Percentiles rank a stretch among this genome's conserved stretches.
Evolutionary conservation across 306 rosid species (phyloP).

Genomic region (Prunus mongolica): DNA sequence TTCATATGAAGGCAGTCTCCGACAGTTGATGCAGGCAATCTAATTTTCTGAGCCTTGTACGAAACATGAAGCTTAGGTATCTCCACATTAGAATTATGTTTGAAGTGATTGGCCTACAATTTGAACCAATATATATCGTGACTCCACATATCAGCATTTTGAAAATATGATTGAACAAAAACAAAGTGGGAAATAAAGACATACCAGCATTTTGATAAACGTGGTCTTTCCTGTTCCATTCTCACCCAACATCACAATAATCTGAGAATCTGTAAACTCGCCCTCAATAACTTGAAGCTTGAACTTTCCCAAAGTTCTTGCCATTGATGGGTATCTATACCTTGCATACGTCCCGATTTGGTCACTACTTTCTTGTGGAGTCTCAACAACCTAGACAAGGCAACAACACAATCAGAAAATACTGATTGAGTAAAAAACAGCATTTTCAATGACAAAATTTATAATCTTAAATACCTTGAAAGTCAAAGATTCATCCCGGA

Average conservation of each 20-base stretch:
- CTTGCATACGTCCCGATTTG: conserved; percentile 87
- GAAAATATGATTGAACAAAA: not conserved
- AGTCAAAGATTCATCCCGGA: conserved; percentile 85
- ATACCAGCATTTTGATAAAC: conserved; percentile 97
- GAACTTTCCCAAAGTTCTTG: conserved; percentile 85
- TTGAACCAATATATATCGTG: not conserved
- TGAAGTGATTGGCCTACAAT: conserved; percentile 88
- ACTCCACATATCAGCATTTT: not conserved
- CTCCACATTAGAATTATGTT: conserved; percentile 66
- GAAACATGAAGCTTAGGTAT: conserved; percentile 96
- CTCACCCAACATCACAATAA: conserved; percentile 97
- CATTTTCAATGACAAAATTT: not conserved
- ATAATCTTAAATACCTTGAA: conserved; percentile 54
- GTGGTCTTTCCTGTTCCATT: conserved; percentile 99
- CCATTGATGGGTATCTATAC: conserved; percentile 86
- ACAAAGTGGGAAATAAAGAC: not conserved
- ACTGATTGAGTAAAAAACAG: not conserved
- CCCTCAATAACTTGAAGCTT: conserved; percentile 81
- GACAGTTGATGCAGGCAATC: conserved; percentile 71
- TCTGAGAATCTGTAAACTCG: conserved; percentile 97
- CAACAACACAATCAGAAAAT: conserved; percentile 16
- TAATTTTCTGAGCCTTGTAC: conserved; percentile 96
- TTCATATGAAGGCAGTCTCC: conserved; percentile 66
- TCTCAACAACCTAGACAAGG: conserved; percentile 83
- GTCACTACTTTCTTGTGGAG: conserved; percentile 91